phyloP scores from a whole-genome alignment of 1,284 basidiomycete species.

The Fomes fomentarius region DNA sequence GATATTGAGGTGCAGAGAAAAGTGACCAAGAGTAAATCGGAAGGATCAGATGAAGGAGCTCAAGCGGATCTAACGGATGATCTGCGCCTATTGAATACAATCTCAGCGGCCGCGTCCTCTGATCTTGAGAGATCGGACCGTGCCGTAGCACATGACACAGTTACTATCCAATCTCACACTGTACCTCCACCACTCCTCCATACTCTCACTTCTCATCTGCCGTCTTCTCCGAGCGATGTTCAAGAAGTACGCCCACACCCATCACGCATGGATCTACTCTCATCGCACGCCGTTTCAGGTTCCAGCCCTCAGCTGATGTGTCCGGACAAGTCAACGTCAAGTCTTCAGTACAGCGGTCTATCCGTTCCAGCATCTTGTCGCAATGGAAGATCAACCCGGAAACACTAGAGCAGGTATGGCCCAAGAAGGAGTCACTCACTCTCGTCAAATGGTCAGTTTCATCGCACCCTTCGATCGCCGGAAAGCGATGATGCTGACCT shows the following conservation, averaged over 20 bases:
- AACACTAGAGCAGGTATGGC: constrained; percentile 92
- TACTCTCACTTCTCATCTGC: background rate
- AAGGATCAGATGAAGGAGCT: too few relatives aligned
- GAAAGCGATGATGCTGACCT: background rate
- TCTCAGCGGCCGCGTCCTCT: too few relatives aligned
- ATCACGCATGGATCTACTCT: constrained; percentile 1
- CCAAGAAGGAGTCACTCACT: constrained; percentile 95
- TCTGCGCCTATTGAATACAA: too few relatives aligned
- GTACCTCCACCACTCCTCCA: background rate
- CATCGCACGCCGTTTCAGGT: constrained; percentile 51
- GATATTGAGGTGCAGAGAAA: too few relatives aligned
- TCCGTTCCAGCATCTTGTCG: constrained; percentile 79
- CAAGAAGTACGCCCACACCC: constrained; percentile 52
- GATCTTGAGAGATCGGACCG: too few relatives aligned
- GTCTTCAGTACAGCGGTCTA: constrained; percentile 90
- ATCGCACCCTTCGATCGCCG: constrained; percentile 13
- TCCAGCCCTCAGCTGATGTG: constrained; percentile 85
- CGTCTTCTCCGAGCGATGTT: constrained; percentile 39
- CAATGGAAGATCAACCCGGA: constrained; percentile 87
- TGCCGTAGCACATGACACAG: too few relatives aligned
- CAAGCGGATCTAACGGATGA: too few relatives aligned
- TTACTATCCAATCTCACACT: background rate
- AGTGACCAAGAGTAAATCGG: too few relatives aligned
- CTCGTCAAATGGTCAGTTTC: constrained; percentile 91
- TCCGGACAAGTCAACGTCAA: constrained; percentile 94